Conservation (phyloP, 1,284 basidiomycete genomes). For the Rhodotorula mucilaginosa region DNA sequence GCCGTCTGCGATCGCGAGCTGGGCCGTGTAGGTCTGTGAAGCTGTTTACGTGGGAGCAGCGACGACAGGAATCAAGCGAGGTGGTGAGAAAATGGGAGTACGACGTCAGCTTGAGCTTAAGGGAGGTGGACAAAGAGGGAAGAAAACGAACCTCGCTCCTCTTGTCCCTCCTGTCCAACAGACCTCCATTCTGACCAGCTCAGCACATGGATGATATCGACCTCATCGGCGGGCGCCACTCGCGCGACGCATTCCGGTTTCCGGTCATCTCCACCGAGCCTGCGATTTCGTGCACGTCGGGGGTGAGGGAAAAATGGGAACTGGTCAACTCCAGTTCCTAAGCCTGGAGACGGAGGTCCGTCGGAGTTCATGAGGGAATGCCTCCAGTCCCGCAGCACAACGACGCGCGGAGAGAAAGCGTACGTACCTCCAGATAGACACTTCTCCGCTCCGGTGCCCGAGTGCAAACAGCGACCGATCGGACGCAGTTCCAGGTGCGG, state of each 20-base stretch:
- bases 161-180: neutral
- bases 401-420: no score
- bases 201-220: constrained; percentile 16
- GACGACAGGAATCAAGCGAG: no score
- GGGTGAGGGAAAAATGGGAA: no score
- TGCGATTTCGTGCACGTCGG: neutral
- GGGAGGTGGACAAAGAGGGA: no score
- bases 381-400: no score
- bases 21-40: neutral
- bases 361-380: no score
- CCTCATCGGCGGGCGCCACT: constrained; percentile 10
- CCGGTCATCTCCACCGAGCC: neutral
- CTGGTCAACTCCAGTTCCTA: no score
- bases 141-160: neutral
- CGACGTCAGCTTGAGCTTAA: no score
- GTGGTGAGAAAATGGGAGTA: neutral
- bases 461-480: constrained; percentile 33
- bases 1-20: constrained; percentile 21
- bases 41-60: no score
- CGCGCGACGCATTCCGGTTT: constrained; percentile 5
- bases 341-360: no score
- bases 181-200: constrained; percentile 19
- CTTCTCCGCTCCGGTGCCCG: constrained; percentile 30
- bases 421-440: constrained; percentile 33
- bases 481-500: neutral